Conservation (phyloP, 805 yeast genomes). For the Lipomyces orientalis region DNA sequence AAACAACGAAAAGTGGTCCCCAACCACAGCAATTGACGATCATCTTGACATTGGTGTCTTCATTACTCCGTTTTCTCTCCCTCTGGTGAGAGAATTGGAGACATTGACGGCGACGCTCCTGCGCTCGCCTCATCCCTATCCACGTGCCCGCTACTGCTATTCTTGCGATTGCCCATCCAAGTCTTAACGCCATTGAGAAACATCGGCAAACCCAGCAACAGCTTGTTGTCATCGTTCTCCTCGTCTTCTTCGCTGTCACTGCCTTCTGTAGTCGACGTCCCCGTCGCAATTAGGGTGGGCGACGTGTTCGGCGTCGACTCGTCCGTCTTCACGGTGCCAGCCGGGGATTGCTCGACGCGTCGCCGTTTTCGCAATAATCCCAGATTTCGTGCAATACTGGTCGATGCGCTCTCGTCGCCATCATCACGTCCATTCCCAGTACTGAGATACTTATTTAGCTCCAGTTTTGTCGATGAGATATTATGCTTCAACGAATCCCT, state of each 20-base stretch:
- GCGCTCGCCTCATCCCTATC: conserved; percentile 10
- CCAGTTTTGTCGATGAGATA: conserved; percentile 63
- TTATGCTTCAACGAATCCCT: conserved; percentile 83
- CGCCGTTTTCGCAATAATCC: conserved; percentile 28
- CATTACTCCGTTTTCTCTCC: neutral
- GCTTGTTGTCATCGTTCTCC: conserved; percentile 30
- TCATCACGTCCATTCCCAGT: conserved; percentile 28
- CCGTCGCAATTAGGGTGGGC: conserved; percentile 8
- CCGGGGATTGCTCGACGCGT: neutral
- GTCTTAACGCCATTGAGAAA: conserved; percentile 30
- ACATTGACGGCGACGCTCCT: conserved; percentile 12
- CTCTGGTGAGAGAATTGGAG: conserved; percentile 16
- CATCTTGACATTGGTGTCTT: neutral
- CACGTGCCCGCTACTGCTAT: neutral
- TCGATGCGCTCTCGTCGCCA: conserved; percentile 31
- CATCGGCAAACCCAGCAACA: conserved; percentile 28
- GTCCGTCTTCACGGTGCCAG: conserved; percentile 8
- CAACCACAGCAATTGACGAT: neutral
- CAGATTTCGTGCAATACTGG: conserved; percentile 15
- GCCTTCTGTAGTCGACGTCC: conserved; percentile 7
- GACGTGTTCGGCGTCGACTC: neutral
- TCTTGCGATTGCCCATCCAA: conserved; percentile 30
- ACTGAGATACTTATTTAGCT: conserved; percentile 75
- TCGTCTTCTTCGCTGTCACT: conserved; percentile 30
- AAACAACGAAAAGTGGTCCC: neutral